Evolutionary conservation across 2,329 filamentous ascomycete genomes (phyloP), one percentile per base, ranked within the genome.

Genomic region (Pseudohalonectria lignicola): DNA sequence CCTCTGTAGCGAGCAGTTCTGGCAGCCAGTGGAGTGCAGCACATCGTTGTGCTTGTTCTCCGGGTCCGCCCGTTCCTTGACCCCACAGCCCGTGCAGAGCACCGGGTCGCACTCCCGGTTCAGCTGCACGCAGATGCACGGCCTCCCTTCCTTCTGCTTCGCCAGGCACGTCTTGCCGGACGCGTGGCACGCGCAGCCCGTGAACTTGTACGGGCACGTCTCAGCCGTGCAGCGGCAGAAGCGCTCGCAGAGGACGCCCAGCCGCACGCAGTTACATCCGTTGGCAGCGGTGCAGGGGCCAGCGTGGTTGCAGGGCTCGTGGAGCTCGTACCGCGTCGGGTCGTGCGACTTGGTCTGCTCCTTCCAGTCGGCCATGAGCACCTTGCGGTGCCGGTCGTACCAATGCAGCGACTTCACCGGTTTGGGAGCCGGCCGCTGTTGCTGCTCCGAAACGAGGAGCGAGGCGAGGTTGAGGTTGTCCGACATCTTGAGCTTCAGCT

Each of bases 41-140:
- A 60, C 56, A 11, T 77, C 68, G 34, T 80, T 62, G 37, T 79
- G 67, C 5, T 72, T 69, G 47, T 84, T 80, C n/a, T 65, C 58
- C 0, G 81, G 82, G 49, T 88, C 76, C 3, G 84, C 71, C 2
- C 82, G 70, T 41, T 84, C 75, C 10, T 64, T 53, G 0, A 79
- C 82, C 20, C 84, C 84, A 47, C 86, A 92, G 8, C 64, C 67
- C 13, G 68, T 68, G 50, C 86, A 93, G 11, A 90, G 64, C 41
- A 82, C 76, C 2, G 84, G 77, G 48, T 92, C 86, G 51, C 86
- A 93, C 59, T 93, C 86, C 29, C 86, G 73, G 47, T 84, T 82
- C 37, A 86, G 66, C 49, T 73, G 67, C 16, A 77, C 66, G 49
- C 86, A 93, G 12, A 82, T 78, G 52, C 86, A 92, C 4, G 70